Conservation (phyloP, 2,329 filamentous ascomycete genomes). For the Penicillium freii region DNA sequence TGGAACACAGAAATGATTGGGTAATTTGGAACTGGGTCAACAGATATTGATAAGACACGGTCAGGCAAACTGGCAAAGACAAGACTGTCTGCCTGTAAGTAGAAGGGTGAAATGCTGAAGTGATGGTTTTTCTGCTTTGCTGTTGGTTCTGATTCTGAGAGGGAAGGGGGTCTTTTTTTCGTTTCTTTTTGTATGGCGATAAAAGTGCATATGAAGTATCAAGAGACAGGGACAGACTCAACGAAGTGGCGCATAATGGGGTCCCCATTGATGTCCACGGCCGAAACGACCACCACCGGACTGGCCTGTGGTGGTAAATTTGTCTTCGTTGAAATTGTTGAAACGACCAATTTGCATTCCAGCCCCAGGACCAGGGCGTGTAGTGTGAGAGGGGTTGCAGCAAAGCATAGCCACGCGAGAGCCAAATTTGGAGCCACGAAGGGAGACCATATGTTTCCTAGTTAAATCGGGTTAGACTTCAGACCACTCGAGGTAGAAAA, state of each 20-base stretch:
- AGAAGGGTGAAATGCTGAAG: not conserved
- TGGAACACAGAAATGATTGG: slow-evolving; percentile 8
- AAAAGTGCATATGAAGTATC: not conserved
- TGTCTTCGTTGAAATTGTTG: slow-evolving; percentile 51
- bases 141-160: not conserved
- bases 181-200: not conserved
- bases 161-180: not conserved
- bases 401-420: slow-evolving; percentile 98
- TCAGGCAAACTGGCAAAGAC: not conserved
- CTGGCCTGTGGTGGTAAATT: slow-evolving; percentile 40
- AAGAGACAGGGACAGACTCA: slow-evolving; percentile 18
- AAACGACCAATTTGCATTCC: slow-evolving; percentile 63
- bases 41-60: not conserved
- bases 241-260: slow-evolving; percentile 39
- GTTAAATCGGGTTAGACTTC: slow-evolving; percentile 5
- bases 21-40: not conserved
- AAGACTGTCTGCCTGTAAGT: not conserved
- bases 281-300: slow-evolving; percentile 35
- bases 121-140: not conserved
- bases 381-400: slow-evolving; percentile 87
- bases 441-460: slow-evolving; percentile 96
- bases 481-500: not conserved
- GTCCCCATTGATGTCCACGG: slow-evolving; percentile 39
- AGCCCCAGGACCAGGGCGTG: slow-evolving; percentile 80
- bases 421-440: slow-evolving; percentile 96